Evolutionary conservation across 768 basidiomycete species (phyloP), one percentile per base, ranked within the genome.

Genomic region (Rhodotorula diobovata): DNA sequence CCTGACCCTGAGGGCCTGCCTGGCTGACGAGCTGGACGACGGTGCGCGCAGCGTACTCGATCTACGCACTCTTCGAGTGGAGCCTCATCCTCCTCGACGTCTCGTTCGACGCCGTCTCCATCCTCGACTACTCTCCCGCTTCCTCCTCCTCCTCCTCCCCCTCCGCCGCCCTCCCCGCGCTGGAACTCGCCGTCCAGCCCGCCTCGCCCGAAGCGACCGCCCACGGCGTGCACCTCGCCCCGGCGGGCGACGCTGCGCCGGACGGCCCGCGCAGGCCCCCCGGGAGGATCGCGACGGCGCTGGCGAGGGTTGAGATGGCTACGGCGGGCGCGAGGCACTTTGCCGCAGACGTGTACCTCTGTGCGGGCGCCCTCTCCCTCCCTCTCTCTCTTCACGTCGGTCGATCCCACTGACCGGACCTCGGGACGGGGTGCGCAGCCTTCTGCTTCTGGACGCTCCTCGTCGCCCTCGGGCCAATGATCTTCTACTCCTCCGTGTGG

Each of bases 31-130:
- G n/a, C n/a, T n/a, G n/a, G n/a, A n/a, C n/a, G n/a, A n/a, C n/a
- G n/a, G n/a, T n/a, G n/a, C n/a, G n/a, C 54, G 37, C 64, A 91
- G 92, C 93, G 20, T 95, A 95, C 80, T 93, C 90, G 6, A 82
- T 81, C 54, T 95, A 93, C 77, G 86, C 88, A 56, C 88, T 93
- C 80, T 90, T 90, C 76, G 93, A 95, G 81, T 95, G 93, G 93
- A 83, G 83, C 15, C 85, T 92, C 59, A 90, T 92, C 66, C 78
- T 88, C 62, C 82, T 88, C 56, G 90, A 92, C 68, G 82, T 92
- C 35, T 67, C 86, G 23, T 91, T 86, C 74, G 90, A 92, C 77
- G 86, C 90, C 1, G 79, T 88, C n/a, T 76, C 85, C 2, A 85
- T 84, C 66, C 80, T 83, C 39, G 90, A 90, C 74, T 86, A 57